Evolutionary conservation across 495 filamentous ascomycete species (phyloP), one percentile per base, ranked within the genome.

Genomic region (Tuber calosporum): DNA sequence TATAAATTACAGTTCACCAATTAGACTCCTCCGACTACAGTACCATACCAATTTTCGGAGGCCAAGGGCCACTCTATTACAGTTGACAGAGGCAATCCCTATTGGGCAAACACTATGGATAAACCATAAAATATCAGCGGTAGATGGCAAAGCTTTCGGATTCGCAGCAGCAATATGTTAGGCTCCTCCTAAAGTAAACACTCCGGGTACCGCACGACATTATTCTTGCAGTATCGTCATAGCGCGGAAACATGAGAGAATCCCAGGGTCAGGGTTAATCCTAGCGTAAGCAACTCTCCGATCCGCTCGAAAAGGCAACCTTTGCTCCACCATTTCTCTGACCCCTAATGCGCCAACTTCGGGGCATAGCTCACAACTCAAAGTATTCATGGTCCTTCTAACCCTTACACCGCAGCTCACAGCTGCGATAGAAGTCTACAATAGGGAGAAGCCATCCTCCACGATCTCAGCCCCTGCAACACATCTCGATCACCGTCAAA

Each of bases 371-470:
- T 17, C 53, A 62, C 53, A 62, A 3, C 9, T 58, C 53, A 69
- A 69, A 73, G 41, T 26, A 71, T 39, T 20, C 4, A 75, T 75
- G 66, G 71, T 75, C n/a, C 43, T 69, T 37, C 66, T 73, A 39
- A 75, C 66, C 20, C 37, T 69, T 53, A 42, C 71, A n/a, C 37
- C 42, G 5, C 45, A 69, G 20, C 66, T 75, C 37, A 67, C 67
- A 26, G 43, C 73, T 19, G 69, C 73, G 19, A 73, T 73, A 34
- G 62, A 73, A 26, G 66, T 73, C 58, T 74, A 73, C 66, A 75
- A 66, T 34, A 22, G 26, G 36, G 26, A 62, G 71, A 74, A 30
- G 48, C 39, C 67, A 43, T 73, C 62, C 17, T 53, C 30, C 43
- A 37, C 66, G 72, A 39, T 22, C 45, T 34, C 53, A 34, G 26